Evolutionary conservation across 2,329 filamentous ascomycete genomes (phyloP), one percentile per base, ranked within the genome.

Genomic region (Ophiocordyceps sinensis): DNA sequence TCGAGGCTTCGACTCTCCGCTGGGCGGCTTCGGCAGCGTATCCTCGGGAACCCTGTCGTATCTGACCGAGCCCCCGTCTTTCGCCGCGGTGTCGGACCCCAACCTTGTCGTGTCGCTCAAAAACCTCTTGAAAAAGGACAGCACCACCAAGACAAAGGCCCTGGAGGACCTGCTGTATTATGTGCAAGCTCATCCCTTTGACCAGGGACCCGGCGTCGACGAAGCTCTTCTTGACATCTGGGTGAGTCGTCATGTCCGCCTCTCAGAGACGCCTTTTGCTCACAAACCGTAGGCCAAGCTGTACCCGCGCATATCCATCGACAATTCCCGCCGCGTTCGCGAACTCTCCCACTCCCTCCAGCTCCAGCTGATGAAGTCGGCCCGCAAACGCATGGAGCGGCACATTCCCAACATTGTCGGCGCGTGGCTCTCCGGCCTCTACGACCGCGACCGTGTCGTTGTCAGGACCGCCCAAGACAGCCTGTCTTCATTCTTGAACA

Each of bases 71-170:
- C 85, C 86, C 10, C 84, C 85, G 38, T 82, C 94, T 53, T 76
- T 94, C 49, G 77, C 79, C 29, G 66, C 66, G 36, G 77, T 98
- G 44, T 82, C 79, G 36, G 80, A 94, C 51, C 73, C 87, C 8
- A 83, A 91, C 53, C 70, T 89, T 31, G 77, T 89, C 31, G 87
- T 96, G 13, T 77, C 80, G n/a, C 85, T 95, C 65, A 94, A 95
- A 62, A 94, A 93, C 51, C 64, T 95, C 4, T 72, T 80, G 39
- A 98, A 96, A 65, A 94, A 91, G 62, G 89, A 95, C 64, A 82
- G 80, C 53, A 94, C 79, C 11, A 98, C 91, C 31, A 94, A 94
- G 58, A 73, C 82, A 8, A 94, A 89, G 59, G 89, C 85, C 0
- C 66, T 98, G 26, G 88, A 96, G 51, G 89, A 96, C 40, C 63